Base-by-base conservation (phyloP, 371 early-diverging fungal genomes). In the Mortierella sp. region DNA sequence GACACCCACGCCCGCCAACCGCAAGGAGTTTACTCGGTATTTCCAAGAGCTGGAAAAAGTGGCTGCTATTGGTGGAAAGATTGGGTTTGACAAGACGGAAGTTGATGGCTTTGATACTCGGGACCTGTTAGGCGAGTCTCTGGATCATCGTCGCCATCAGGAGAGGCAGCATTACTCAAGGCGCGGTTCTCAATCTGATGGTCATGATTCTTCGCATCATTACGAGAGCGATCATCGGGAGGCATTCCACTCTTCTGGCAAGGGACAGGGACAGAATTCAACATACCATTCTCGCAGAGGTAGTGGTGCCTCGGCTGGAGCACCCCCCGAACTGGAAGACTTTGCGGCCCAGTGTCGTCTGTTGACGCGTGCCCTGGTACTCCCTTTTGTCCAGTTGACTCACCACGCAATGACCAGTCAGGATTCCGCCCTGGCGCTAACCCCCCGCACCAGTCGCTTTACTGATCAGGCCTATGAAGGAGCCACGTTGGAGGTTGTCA, bases 331-430 rank as follows among this genome's bases (percentile, higher is more conserved):
- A 16, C 60, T 89, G 63, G 88, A 89, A 57, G 88, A 89, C 72
- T 89, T 89, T 79, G 83, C 88, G 34, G 85, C 88, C 10, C 89
- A 89, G 65, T 89, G 89, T 58, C 82, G 89, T 57, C 57, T 89
- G 72, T 60, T 89, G 77, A 89, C 89, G 0, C 70, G 83, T 50
- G 88, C 89, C 2, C 70, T 89, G 26, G 83, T 89, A 9, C 79
- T 89, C 28, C 89, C 89, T 5, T 89, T 89, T 71, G 77, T 89
- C 34, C 88, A 88, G 71, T 63, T 88, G 72, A 89, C 89, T 1
- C 88, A 89, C 58, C 85, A 80, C 70, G 88, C 88, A 16, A 89
- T 89, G 89, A 84, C 88, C n/a, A 88, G 88, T 50, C 88, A 89
- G 75, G 80, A 87, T 47, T 84, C 89, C 1, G 80, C 77, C 14